Evolutionary conservation across 306 rosid genomes (phyloP), one percentile per base, ranked within the genome.

Genomic region (Fragaria iinumae): DNA sequence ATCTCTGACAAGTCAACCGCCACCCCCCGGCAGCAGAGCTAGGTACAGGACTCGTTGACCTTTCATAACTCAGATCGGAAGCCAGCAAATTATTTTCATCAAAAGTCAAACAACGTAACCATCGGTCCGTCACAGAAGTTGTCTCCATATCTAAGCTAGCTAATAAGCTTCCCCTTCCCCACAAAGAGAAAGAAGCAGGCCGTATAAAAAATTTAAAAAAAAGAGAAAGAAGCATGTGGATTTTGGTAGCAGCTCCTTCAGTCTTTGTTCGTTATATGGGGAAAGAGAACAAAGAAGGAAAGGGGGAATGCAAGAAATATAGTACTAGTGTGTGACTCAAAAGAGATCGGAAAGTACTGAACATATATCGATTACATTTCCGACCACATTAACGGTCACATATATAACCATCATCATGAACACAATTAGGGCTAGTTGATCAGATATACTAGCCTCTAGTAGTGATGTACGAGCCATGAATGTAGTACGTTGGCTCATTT

Each of bases 1-100:
- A 32, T 62, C 34, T 29, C 67, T 62, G 92, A 86, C 91, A 85
- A 47, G 96, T 88, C 92, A 90, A 83, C 77, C 82, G 70, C 13
- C 14, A 10, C 6, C 72, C 68, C 68, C 7, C 41, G 32, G 63
- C 85, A 57, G 47, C 64, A 79, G 11, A 53, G 84, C 39, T 60
- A 38, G 39, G 82, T 76, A 76, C 60, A 49, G 50, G 80, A 74
- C 84, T 17, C 80, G 85, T 90, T 90, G 96, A 90, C 96, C 78
- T 86, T 85, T 55, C 48, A 65, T 12, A 13, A 29, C 41, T 60
- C 9, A 1, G 41, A 41, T 41, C 10, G 44, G 67, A 62, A 5
- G 41, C 41, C 41, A 32, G 36, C 1, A 29, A 65, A 65, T 65
- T 36, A 65, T 65, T 65, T 65, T 65, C 48, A 36, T 62, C 34